These are phyloP conservation scores for Psophocarpus tetragonolobus DNA, from an alignment of 306 rosid genomes.

Conservation along the genomic window DNA sequence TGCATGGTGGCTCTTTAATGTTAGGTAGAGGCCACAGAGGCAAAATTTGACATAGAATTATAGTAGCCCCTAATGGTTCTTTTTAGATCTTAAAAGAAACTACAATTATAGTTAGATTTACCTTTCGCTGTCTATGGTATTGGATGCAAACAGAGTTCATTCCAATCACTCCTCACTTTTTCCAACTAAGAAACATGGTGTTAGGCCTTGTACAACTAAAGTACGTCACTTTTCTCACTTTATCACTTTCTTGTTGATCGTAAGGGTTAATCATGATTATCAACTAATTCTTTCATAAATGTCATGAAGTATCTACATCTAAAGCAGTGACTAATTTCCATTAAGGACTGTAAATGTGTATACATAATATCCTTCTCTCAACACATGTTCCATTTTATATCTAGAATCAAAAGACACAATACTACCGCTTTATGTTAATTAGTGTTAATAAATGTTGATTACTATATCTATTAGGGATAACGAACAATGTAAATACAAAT, in stretches of 20 bases:
- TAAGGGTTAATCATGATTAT: constrained; percentile 22
- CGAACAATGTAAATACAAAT: no score
- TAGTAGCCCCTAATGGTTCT: not conserved
- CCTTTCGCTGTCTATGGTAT: constrained; percentile 22
- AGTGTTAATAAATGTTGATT: no score
- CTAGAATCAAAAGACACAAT: no score
- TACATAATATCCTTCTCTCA: no score
- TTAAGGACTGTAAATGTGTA: no score
- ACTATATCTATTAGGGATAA: no score
- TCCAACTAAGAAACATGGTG: constrained; percentile 14
- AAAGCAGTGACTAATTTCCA: no score
- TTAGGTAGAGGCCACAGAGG: not conserved
- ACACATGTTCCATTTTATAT: no score
- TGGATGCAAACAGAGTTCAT: constrained; percentile 18
- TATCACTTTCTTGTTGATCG: constrained; percentile 20
- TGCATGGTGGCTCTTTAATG: not conserved
- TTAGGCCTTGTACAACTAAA: not conserved
- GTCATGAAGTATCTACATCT: no score
- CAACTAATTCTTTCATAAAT: no score
- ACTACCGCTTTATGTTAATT: no score
- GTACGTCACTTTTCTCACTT: constrained; percentile 33
- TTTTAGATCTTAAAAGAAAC: not conserved
- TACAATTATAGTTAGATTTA: constrained; percentile 3
- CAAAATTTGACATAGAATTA: not conserved
- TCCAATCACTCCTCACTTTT: constrained; percentile 9